Base-by-base conservation (phyloP, 2,329 filamentous ascomycete species). In the Fusarium mexicanum region DNA sequence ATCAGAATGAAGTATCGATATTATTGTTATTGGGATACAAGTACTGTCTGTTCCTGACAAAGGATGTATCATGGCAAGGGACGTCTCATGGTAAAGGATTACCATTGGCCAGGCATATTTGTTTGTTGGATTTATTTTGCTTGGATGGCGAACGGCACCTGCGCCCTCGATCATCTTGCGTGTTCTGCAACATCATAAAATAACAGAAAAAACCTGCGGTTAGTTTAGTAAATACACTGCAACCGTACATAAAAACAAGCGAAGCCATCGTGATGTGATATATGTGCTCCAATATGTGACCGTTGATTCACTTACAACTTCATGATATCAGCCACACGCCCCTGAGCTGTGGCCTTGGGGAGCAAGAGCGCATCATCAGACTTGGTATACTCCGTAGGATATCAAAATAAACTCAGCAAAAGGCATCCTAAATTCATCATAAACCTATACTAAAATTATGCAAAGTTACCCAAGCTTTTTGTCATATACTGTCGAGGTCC, bases 241-340 rank as follows among this genome's bases (percentile, higher is more conserved):
- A 40, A 55, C 11, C 20, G 51, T 55, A 55, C 51, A 55, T 55
- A 54, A 22, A 22, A 38, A 29, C 11, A 55, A 29, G 24, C 7
- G 20, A 17, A 13, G 24, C 24, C 51, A n/a, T 10, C 20, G 8
- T 55, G 24, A 29, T 18, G 14, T 18, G 35, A 29, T 29, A 26
- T 26, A 4, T 18, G 24, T 38, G 24, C 35, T 17, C 22, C 26
- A 26, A 26, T 26, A 26, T 26, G 26, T 26, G 26, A 26, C 26
- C 26, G 26, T 26, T 26, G 26, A 33, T 48, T 48, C 22, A 43
- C 57, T 50, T 29, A 37, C 24, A 59, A 51, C 43, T 59, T 59
- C 31, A 38, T 59, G 57, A 51, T 24, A 16, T 16, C 33, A 64
- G 61, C 70, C 71, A 67, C 71, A 73, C 4, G 9, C 16, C 18